Evolutionary conservation across 2,329 filamentous ascomycete species (phyloP), one percentile per base, ranked within the genome.

Genomic region (Fusarium goolgardi): DNA sequence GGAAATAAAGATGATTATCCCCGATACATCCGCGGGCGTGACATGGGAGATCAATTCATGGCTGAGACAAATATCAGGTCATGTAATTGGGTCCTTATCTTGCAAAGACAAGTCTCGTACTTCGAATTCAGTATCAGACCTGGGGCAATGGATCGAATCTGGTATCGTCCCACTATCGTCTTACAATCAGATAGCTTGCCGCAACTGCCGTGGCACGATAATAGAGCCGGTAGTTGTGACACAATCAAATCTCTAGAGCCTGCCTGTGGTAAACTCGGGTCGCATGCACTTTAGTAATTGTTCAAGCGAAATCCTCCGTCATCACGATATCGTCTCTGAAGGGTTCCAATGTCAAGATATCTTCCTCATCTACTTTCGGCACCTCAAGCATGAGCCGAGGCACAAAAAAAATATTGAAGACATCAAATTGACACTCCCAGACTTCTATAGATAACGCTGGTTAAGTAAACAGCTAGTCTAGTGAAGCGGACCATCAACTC

Each of bases 31-130:
- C 43, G 43, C 6, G 18, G 18, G n/a, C 21, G 6, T 39, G n/a
- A 39, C 3, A 18, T 12, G 16, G 21, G 21, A 41, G 16, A 31
- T 29, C 9, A 27, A 29, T 31, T 35, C 4, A 27, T 25, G 29
- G 29, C 35, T 34, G 2, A 12, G 45, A 13, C 31, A 53, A 45
- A 35, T 25, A 57, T 52, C 12, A 27, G 40, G 9, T 27, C 31
- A 59, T 43, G 15, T 6, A 41, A 44, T 23, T 53, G 21, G 46
- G 39, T 18, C 34, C 23, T 21, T 18, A 32, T 44, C 23, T 62
- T 20, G 52, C 61, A 63, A 69, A 63, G 25, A 69, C 66, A 63
- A 11, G 62, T 69, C 62, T 69, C 65, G 20, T 63, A 59, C 49
- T 58, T 63, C 21, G 53, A 34, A 27, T 69, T 66, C 41, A 47